Base-by-base conservation (phyloP, 1,139 yeast species). In the Spathaspora jeffriesii region DNA sequence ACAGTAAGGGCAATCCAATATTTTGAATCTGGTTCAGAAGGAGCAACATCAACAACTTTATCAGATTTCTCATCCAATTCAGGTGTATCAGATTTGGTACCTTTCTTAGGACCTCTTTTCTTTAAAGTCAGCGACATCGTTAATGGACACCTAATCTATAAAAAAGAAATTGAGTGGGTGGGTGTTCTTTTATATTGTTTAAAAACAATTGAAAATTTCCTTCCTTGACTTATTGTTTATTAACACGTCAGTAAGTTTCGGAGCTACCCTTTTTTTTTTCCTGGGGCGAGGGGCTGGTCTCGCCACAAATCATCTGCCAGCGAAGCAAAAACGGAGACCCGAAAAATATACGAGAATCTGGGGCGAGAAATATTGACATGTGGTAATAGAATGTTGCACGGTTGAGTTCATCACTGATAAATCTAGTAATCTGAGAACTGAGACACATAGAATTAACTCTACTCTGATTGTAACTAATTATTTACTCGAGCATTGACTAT, bases 1-100 rank as follows among this genome's bases (percentile, higher is more conserved):
- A 75, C 53, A 5, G 63, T 50, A 46, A 81, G 61, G 0, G 81
- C 81, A 30, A 70, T 41, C 53, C 65, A 71, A 56, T 80, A 80
- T 52, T 68, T 67, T 30, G 30, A 49, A 5, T 64, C 65, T 0
- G 75, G 61, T 11, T 70, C 76, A 15, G 28, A 28, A n/a, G 17
- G 25, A 11, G 31, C 15, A 20, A 34, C 4, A n/a, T 3, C 15
- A 15, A 21, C 10, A n/a, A 22, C 39, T 2, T 21, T 17, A 23
- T 42, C 17, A 25, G 31, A 7, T 34, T 34, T 34, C 4, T 34
- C 38, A 10, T 34, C 38, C 20, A 17, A 17, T 34, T 15, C 38
- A 34, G 38, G 23, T 9, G 23, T 21, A 18, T 13, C 20, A 34
- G 15, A 30, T 27, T 34, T 31, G 22, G 27, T 18, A 14, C 36